Evolutionary conservation across 257 asterid species (phyloP), one percentile per base, ranked within the genome.

Genomic region (Sherardia arvensis): DNA sequence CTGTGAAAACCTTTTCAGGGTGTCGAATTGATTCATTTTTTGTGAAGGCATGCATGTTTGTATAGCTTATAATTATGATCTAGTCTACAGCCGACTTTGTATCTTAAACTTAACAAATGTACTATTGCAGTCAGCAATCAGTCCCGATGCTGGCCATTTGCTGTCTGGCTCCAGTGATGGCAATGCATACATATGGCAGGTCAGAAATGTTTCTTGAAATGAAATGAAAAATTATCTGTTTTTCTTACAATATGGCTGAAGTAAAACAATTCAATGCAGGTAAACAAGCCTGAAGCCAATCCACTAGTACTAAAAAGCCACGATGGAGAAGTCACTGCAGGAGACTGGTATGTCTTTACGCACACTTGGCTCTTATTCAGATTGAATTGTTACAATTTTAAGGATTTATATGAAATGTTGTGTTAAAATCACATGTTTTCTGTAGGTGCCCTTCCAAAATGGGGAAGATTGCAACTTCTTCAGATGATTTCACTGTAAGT

Each of bases 111-210:
- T 69, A 49, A 57, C 20, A 62, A 38, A 54, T 74, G 61, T 72
- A 59, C 36, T 26, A 67, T 71, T 79, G 71, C 87, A 93, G 97
- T 81, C 97, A 4, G 80, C 83, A 43, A 81, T 93, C 53, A 90
- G 96, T 75, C 95, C 96, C 62, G 96, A 93, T 75, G 97, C 88
- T 23, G 85, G 94, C 76, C 99, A 93, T 73, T 71, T 90, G 53
- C 95, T 93, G 65, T 83, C 97, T 62, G 99, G 99, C 60, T 90
- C 99, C 29, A 84, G 95, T 70, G 96, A 93, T 75, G 96, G 99
- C 68, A 82, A 83, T 75, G 99, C 96, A 73, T 87, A 93, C 75
- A 62, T 93, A 69, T 90, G 99, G 97, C 87, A 89, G 94, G 94
- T 87, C 33, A 29, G 58, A 58, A 25, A 66, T 66, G 59, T 68